Percentiles rank a stretch among this genome's conserved stretches.
Conservation (phyloP, 1,284 basidiomycete genomes). For the Cryptococcus sp. region DNA sequence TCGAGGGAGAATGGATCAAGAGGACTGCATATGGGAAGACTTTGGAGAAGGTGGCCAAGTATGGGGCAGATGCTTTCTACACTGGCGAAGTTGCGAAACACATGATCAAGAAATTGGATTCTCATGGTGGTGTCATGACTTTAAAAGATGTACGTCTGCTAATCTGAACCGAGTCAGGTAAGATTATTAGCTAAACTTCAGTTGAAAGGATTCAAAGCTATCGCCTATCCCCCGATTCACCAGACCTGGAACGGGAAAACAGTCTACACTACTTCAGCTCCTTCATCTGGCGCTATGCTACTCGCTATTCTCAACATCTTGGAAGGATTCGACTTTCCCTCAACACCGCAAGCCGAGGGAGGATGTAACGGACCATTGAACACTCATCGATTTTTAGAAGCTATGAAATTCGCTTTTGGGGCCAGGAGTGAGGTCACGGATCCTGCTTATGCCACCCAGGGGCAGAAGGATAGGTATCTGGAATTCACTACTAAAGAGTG, state of each 20-base stretch:
- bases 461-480: conserved; percentile 52
- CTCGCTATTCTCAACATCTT: conserved; percentile 44
- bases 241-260: conserved; percentile 71
- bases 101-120: conserved; percentile 33
- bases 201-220: conserved; percentile 57
- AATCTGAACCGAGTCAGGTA: neutral
- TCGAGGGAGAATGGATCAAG: conserved; percentile 67
- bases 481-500: conserved; percentile 70
- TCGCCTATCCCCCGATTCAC: conserved; percentile 66
- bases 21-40: conserved; percentile 55
- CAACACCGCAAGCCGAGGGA: conserved; percentile 15
- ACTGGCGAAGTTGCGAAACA: conserved; percentile 41
- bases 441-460: conserved; percentile 56
- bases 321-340: conserved; percentile 30
- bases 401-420: conserved; percentile 52
- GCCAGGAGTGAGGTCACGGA: conserved; percentile 72
- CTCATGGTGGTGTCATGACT: conserved; percentile 40
- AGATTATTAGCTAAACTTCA: conserved; percentile 3
- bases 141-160: conserved; percentile 36
- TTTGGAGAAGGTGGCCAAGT: conserved; percentile 37
- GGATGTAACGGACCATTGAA: conserved; percentile 24
- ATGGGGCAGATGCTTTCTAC: conserved; percentile 45
- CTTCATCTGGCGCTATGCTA: conserved; percentile 55
- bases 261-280: conserved; percentile 78
- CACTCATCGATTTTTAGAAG: conserved; percentile 51